Percentiles rank a stretch among this genome's conserved stretches.
Evolutionary conservation across 768 basidiomycete genomes (phyloP).

Genomic region (Mrakia blollopis): DNA sequence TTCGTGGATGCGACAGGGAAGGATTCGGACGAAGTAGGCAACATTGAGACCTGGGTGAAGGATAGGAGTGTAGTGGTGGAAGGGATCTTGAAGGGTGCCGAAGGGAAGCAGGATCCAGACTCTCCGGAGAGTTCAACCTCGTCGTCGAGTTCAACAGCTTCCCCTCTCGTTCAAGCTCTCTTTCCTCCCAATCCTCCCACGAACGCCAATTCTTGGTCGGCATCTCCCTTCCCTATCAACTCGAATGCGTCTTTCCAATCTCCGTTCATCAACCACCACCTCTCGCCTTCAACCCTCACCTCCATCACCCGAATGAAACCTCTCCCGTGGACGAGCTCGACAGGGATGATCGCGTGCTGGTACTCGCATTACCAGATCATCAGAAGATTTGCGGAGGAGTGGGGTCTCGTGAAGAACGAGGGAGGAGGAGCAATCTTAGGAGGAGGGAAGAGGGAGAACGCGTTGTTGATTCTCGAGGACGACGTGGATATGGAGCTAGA

Average conservation of each 20-base stretch:
- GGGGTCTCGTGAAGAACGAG: neutral
- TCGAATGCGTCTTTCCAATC: neutral
- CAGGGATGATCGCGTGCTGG: constrained; percentile 7
- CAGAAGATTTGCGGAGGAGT: neutral
- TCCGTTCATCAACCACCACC: neutral
- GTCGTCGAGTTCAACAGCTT: neutral
- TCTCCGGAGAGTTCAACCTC: no score
- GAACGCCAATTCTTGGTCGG: neutral
- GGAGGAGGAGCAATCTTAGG: neutral
- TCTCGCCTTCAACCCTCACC: neutral
- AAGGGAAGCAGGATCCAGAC: neutral
- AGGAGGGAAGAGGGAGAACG: constrained; percentile 1
- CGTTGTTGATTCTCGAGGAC: constrained; percentile 18
- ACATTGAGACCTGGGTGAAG: neutral
- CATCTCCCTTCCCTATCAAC: neutral
- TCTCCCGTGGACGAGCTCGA: constrained; percentile 5
- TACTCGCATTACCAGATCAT: constrained; percentile 19
- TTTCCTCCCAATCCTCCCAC: neutral
- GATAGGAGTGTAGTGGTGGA: neutral
- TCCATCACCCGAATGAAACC: constrained; percentile 1
- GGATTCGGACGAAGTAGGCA: neutral
- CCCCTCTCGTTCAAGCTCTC: neutral
- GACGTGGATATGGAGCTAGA: constrained; percentile 13
- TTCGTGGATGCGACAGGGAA: constrained; percentile 1
- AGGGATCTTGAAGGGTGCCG: neutral